A percentile compares a stretch with the other conserved stretches of the same genome.
Evolutionary conservation across 2,329 filamentous ascomycete species (phyloP).

Genomic region (Penicillium sp.): DNA sequence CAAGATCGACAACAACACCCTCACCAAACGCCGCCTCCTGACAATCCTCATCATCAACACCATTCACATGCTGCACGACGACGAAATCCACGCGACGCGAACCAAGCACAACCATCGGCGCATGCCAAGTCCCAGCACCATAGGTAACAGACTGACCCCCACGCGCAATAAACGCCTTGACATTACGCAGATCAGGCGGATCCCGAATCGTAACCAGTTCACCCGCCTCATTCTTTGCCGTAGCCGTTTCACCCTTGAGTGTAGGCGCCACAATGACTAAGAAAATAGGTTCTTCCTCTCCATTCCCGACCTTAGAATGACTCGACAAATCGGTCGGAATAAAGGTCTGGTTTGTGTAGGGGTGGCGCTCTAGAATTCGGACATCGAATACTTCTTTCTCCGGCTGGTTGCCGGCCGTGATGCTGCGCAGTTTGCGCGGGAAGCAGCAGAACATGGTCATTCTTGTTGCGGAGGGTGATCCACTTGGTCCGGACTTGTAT

Average conservation of each 20-base stretch:
- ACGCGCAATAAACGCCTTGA: constrained; percentile 79
- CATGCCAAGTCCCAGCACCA: constrained; percentile 90
- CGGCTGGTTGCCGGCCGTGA: constrained; percentile 7
- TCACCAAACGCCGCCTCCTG: constrained; percentile 69
- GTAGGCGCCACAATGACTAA: constrained; percentile 89
- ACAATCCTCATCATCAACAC: constrained; percentile 80
- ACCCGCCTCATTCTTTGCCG: constrained; percentile 34
- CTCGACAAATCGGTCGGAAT: constrained; percentile 68
- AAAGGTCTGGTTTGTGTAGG: constrained; percentile 93
- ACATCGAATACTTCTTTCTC: constrained; percentile 62
- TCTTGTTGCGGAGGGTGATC: constrained; percentile 58
- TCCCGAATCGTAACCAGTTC: constrained; percentile 43
- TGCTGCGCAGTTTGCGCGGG: constrained; percentile 60
- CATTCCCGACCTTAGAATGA: constrained; percentile 26
- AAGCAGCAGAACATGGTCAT: constrained; percentile 92
- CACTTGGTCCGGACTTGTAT: constrained; percentile 28
- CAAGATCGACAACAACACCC: constrained; percentile 42
- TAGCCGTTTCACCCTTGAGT: constrained; percentile 51
- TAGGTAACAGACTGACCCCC: constrained; percentile 88
- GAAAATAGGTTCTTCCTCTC: constrained; percentile 55
- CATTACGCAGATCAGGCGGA: constrained; percentile 70
- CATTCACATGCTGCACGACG: constrained; percentile 87
- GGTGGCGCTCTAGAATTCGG: constrained; percentile 82
- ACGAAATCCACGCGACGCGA: constrained; percentile 76
- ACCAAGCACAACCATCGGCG: constrained; percentile 90